Conservation (phyloP, 345 rosid genomes). For the Iberis pinnata region DNA sequence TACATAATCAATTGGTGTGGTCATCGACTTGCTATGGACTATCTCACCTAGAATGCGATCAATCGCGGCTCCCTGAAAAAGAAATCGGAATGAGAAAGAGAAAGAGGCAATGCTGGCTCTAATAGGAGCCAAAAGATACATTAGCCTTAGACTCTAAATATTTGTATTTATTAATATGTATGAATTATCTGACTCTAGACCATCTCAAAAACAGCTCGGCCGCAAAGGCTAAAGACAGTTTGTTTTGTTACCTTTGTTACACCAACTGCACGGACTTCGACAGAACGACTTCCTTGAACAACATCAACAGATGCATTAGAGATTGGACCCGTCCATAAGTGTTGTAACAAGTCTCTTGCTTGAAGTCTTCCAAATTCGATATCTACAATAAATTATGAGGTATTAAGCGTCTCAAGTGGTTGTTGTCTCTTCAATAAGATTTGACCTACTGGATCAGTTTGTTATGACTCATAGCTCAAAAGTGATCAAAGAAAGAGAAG, state of each 20-base stretch:
- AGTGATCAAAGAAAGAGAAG: no score
- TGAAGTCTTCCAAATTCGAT: slow-evolving; percentile 93
- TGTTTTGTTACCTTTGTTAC: slow-evolving; percentile 86
- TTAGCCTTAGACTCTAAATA: no score
- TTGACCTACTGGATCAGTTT: no score
- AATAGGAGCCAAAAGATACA: no score
- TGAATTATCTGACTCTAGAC: no score
- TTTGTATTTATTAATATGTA: no score
- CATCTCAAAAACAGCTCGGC: no score
- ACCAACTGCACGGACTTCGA: slow-evolving; percentile 97
- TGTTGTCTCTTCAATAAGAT: no score
- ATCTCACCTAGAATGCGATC: slow-evolving; percentile 96
- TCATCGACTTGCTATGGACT: slow-evolving; percentile 90
- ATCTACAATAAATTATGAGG: slow-evolving; percentile 42
- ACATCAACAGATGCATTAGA: slow-evolving; percentile 99
- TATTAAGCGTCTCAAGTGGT: neutral
- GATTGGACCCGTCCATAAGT: slow-evolving; percentile 99
- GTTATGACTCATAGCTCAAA: no score
- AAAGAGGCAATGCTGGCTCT: no score
- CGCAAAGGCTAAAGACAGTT: no score
- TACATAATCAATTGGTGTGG: slow-evolving; percentile 85
- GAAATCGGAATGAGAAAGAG: neutral
- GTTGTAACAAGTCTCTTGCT: slow-evolving; percentile 98
- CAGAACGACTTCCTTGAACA: slow-evolving; percentile 94
- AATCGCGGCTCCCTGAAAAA: slow-evolving; percentile 83